Evolutionary conservation across 2,329 filamentous ascomycete genomes (phyloP), one percentile per base, ranked within the genome.

Genomic region (Cordyceps pruinosa): DNA sequence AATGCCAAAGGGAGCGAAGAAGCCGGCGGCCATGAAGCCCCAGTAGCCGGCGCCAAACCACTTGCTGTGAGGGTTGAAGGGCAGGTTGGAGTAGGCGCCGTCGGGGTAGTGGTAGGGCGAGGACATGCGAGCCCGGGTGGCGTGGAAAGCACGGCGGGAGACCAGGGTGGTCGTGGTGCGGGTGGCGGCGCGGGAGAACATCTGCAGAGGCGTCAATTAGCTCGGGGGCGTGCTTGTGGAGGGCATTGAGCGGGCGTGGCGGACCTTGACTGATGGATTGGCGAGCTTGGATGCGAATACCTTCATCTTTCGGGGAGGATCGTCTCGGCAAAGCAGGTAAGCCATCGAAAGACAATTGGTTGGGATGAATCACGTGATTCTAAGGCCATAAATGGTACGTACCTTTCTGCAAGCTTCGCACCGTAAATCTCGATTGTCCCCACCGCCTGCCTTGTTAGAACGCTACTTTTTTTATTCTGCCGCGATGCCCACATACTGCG

Each of bases 61-160:
- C 77, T 86, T 89, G 72, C 86, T 93, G 78, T 90, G 82, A 65
- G 94, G 89, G 83, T 99, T 96, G 86, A 99, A 99, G 65, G 94
- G 94, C 65, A 99, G 77, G 84, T 97, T 97, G 81, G 83, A 87
- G 77, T 90, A 88, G 70, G 93, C 89, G 64, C 93, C 94, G 81
- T 97, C 93, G 67, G 93, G 88, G 81, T 99, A 99, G 83, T 99
- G 94, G 87, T 96, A 97, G 63, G 92, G 92, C 73, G 90, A 95
- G 68, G 81, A 84, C 73, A 96, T 78, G 75, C 89, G 90, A 72
- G 88, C 77, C 70, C 90, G 89, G 73, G 93, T 95, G 70, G 90
- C 85, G 76, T 91, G 88, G 87, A 99, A 97, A 78, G 88, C 90
- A 76, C 94, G 92, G 80, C 91, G 90, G 82, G 87, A 83, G 78